A percentile compares a stretch with the other conserved stretches of the same genome.
Conservation (phyloP, 179 eudicot genomes). For the Heliamphora pulchella region DNA sequence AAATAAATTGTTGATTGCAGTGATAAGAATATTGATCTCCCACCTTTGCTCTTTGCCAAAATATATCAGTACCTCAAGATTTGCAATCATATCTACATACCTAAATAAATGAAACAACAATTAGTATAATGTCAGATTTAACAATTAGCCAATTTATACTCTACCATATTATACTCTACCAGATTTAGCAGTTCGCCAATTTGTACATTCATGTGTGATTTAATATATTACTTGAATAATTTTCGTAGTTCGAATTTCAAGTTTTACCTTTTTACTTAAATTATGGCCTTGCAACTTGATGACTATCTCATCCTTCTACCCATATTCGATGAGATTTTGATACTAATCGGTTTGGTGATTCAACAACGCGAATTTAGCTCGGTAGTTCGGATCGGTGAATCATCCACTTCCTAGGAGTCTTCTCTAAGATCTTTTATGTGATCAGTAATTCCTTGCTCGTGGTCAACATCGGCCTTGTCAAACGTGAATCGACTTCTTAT, state of each 20-base stretch:
- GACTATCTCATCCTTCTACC: background rate
- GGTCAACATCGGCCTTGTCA: too few species aligned
- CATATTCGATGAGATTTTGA: background rate
- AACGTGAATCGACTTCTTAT: too few species aligned
- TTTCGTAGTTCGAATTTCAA: too few species aligned
- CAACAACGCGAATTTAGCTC: too few species aligned
- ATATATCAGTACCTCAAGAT: constrained; percentile 79
- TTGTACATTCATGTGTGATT: too few species aligned
- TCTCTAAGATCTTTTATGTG: too few species aligned
- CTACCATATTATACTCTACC: background rate
- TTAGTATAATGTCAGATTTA: background rate
- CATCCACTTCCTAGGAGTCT: too few species aligned
- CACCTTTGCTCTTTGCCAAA: constrained; percentile 91
- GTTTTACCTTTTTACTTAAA: background rate
- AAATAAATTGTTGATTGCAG: background rate
- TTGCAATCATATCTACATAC: constrained; percentile 97
- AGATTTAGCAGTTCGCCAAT: too few species aligned
- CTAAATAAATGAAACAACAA: constrained; percentile 25
- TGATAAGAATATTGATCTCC: background rate
- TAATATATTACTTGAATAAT: too few species aligned
- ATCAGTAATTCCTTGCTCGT: too few species aligned
- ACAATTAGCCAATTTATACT: background rate
- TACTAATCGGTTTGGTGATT: too few species aligned
- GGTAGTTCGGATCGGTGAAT: too few species aligned
- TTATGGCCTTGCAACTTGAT: background rate